These are phyloP conservation scores for Macaranga tanarius DNA, from an alignment of 441 rosid genomes.

Conservation along the genomic window DNA sequence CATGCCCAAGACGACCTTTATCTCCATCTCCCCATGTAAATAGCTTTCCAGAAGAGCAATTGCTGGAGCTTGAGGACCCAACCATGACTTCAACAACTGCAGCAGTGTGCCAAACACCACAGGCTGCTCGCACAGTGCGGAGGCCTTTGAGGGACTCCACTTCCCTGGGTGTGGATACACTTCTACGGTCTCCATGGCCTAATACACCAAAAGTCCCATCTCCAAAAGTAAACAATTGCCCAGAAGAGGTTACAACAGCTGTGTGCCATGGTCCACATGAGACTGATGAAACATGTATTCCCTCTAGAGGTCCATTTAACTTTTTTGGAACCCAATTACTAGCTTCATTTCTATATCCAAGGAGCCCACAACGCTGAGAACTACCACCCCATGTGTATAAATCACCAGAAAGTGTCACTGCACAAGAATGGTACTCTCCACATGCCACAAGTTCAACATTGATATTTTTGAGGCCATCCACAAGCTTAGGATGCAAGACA, in stretches of 20 bases:
- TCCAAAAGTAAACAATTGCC: slow-evolving; percentile 94
- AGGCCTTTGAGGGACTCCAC: slow-evolving; percentile 95
- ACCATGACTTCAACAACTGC: slow-evolving; percentile 99
- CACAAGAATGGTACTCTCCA: slow-evolving; percentile 94
- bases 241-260: slow-evolving; percentile 88
- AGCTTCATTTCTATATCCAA: slow-evolving; percentile 84
- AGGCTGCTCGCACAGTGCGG: slow-evolving; percentile 89
- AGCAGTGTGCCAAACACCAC: slow-evolving; percentile 99
- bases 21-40: slow-evolving; percentile 99
- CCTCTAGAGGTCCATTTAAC: slow-evolving; percentile 86
- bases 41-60: slow-evolving; percentile 89
- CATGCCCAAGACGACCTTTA: slow-evolving; percentile 95
- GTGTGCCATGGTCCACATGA: slow-evolving; percentile 99
- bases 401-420: slow-evolving; percentile 98
- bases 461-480: slow-evolving; percentile 70
- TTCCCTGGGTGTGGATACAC: slow-evolving; percentile 86
- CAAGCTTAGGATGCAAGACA: slow-evolving; percentile 86
- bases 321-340: slow-evolving; percentile 80
- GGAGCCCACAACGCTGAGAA: slow-evolving; percentile 71
- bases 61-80: slow-evolving; percentile 86
- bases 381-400: slow-evolving; percentile 96
- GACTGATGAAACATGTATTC: slow-evolving; percentile 85
- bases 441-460: slow-evolving; percentile 96
- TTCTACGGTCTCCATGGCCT: slow-evolving; percentile 89
- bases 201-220: slow-evolving; percentile 98